These are phyloP conservation scores for Starmerella roubikii DNA, from an alignment of 805 yeast species.

Conservation along the genomic window DNA sequence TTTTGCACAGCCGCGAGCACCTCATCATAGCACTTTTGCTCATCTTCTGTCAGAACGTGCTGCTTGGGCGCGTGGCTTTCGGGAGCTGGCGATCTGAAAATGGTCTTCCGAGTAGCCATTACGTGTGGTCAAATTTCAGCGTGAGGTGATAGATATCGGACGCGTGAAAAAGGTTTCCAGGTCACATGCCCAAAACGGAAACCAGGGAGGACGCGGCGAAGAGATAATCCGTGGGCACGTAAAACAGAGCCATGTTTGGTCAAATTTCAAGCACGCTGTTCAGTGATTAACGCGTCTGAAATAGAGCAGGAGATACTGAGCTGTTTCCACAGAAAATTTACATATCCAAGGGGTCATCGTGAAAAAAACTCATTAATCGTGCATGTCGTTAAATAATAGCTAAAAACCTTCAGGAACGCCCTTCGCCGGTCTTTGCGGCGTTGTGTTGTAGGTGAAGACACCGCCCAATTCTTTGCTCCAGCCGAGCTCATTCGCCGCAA, in stretches of 20 bases:
- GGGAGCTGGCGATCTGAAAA: conserved; percentile 31
- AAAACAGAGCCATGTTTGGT: no score
- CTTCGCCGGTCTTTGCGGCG: conserved; percentile 26
- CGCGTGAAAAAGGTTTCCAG: no score
- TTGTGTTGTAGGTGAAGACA: conserved; percentile 29
- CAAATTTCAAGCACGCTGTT: no score
- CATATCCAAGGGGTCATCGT: no score
- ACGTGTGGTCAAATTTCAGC: not conserved
- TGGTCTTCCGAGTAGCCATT: conserved; percentile 9
- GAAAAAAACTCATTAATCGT: no score
- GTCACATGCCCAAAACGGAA: no score
- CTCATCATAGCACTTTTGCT: conserved; percentile 45
- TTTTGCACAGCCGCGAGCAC: conserved; percentile 51
- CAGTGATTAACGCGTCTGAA: no score
- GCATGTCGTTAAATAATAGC: not conserved
- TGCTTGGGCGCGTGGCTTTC: conserved; percentile 39
- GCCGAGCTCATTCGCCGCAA: conserved; percentile 36
- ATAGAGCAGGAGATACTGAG: no score
- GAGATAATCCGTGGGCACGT: no score
- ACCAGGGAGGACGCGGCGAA: no score
- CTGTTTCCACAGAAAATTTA: no score
- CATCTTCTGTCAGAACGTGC: conserved; percentile 36
- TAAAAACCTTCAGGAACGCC: conserved; percentile 80
- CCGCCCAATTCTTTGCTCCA: conserved; percentile 40
- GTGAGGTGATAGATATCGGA: no score